Percentiles rank a stretch among this genome's conserved stretches.
Evolutionary conservation across 2,329 filamentous ascomycete genomes (phyloP).

Genomic region (Alternaria hordeiaustralica): DNA sequence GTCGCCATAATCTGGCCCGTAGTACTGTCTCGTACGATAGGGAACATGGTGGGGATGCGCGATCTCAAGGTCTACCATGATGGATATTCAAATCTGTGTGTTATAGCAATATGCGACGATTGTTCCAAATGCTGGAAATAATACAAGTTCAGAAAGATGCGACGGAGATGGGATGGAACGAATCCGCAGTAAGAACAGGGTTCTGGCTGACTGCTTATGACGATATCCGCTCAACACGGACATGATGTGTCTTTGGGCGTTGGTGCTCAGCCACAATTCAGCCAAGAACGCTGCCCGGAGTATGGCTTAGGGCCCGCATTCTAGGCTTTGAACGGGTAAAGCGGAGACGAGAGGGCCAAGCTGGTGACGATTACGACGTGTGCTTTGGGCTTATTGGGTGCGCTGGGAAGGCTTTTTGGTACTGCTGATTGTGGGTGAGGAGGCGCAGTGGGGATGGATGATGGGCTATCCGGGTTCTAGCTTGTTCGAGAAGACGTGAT

Average conservation of each 20-base stretch:
- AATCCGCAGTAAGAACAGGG: neutral
- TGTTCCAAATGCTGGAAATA: neutral
- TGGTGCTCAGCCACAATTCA: constrained; percentile 19
- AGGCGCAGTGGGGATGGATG: constrained; percentile 2
- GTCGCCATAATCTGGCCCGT: constrained; percentile 12
- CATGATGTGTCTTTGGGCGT: constrained; percentile 5
- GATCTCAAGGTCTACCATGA: neutral
- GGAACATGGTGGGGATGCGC: neutral
- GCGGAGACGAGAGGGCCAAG: constrained; percentile 1
- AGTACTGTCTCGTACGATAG: neutral
- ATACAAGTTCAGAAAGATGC: constrained; percentile 8
- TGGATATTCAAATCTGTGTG: neutral
- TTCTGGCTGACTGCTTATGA: constrained; percentile 7
- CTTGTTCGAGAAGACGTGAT: neutral
- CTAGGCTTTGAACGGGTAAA: constrained; percentile 3
- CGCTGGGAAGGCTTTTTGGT: neutral
- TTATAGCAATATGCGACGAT: constrained; percentile 3
- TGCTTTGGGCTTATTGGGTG: neutral
- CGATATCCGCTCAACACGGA: constrained; percentile 13
- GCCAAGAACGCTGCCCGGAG: constrained; percentile 5
- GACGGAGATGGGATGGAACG: constrained; percentile 6
- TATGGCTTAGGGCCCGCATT: neutral
- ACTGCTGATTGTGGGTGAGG: constrained; percentile 3
- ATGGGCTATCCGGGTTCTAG: neutral
- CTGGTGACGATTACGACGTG: neutral